Evolutionary conservation across 2,329 filamentous ascomycete species (phyloP).

Genomic region (Sporothrix humicola): DNA sequence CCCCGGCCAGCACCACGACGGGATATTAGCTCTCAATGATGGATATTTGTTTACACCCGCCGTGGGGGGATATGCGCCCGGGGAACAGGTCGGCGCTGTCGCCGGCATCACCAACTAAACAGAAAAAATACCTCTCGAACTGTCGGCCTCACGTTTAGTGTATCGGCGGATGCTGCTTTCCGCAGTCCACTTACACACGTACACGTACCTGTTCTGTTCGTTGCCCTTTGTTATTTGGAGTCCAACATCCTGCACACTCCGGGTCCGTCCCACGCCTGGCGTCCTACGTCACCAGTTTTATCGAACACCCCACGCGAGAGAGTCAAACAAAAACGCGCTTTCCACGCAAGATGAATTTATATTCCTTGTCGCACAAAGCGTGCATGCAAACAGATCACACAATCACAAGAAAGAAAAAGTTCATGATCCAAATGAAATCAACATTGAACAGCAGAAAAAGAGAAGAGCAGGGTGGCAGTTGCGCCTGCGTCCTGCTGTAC

Average conservation of each 20-base stretch:
- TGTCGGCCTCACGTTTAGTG: neutral
- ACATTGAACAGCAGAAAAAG: no score
- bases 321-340: neutral
- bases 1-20: neutral
- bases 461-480: neutral
- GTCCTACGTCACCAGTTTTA: neutral
- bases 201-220: no score
- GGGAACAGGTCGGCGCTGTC: neutral
- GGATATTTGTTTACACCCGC: neutral
- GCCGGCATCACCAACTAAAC: neutral
- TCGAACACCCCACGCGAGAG: neutral
- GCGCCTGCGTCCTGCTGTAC: slow-evolving; percentile 10
- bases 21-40: no score
- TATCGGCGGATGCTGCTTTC: slow-evolving; percentile 3
- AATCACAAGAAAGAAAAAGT: slow-evolving; percentile 1
- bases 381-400: neutral
- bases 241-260: neutral
- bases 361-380: neutral
- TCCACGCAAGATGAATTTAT: neutral
- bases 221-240: neutral
- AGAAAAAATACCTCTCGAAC: neutral
- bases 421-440: slow-evolving; percentile 23
- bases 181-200: neutral
- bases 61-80: neutral
- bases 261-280: no score